Conservation (phyloP, 2,329 filamentous ascomycete species). For the Chaetomium sp. region DNA sequence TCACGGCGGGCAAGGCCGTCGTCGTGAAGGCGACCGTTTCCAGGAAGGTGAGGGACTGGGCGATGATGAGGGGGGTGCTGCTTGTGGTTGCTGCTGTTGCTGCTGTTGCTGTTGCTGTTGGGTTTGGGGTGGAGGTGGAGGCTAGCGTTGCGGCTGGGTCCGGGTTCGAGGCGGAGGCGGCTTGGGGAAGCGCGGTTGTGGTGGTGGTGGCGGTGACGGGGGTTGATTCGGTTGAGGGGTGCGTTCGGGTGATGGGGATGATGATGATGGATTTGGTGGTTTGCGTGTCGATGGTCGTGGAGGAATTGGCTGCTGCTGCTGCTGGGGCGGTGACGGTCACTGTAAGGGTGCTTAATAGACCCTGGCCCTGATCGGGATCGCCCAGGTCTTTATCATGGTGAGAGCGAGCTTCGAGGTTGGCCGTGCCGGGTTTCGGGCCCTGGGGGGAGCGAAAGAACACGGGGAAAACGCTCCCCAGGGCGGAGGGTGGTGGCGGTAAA, state of each 20-base stretch:
- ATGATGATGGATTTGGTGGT: neutral
- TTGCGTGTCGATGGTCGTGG: neutral
- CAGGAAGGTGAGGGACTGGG: constrained; percentile 9
- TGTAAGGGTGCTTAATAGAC: neutral
- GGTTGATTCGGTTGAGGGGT: neutral
- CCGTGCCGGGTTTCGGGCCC: neutral
- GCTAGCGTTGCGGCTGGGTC: no score
- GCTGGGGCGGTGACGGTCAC: neutral
- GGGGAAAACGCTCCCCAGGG: neutral
- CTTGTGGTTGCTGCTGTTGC: no score
- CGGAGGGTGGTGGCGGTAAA: neutral
- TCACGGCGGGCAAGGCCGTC: constrained; percentile 11
- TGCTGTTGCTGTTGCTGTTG: no score
- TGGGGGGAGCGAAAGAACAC: neutral
- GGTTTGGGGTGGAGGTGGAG: neutral
- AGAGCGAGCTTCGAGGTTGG: neutral
- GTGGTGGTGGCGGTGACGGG: neutral
- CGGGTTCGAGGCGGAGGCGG: neutral
- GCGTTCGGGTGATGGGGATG: neutral
- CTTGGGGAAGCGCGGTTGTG: neutral
- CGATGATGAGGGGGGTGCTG: no score
- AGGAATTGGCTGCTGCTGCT: neutral
- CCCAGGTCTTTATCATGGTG: neutral
- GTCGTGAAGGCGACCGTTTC: constrained; percentile 12
- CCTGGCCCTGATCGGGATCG: neutral